These are phyloP conservation scores for Hypoxylon rubiginosum DNA, from an alignment of 2,329 filamentous ascomycete species.

Conservation along the genomic window DNA sequence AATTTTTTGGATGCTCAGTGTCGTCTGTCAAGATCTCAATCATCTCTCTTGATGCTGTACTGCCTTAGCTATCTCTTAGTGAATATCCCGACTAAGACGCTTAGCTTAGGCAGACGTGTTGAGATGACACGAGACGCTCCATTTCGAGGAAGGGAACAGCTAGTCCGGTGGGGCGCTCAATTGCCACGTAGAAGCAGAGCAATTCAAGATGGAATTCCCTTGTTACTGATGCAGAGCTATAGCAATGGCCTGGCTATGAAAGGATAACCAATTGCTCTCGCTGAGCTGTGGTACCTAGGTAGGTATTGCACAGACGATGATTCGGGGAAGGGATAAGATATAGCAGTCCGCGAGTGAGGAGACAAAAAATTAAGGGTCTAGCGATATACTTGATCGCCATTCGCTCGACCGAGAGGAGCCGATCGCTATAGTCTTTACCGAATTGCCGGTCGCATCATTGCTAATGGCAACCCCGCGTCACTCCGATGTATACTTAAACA, in stretches of 20 bases:
- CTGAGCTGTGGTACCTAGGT: background rate
- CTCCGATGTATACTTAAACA: constrained; percentile 6
- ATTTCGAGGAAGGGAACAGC: background rate
- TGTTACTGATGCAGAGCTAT: background rate
- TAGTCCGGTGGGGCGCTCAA: background rate
- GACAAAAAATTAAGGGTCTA: background rate
- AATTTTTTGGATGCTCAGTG: background rate
- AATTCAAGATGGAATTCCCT: background rate
- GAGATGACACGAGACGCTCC: background rate
- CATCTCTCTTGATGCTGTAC: background rate
- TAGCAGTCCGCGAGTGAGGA: background rate
- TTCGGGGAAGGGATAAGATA: background rate
- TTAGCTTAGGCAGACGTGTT: background rate
- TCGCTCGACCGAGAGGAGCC: constrained; percentile 43
- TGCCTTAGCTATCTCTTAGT: background rate
- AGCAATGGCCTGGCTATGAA: background rate
- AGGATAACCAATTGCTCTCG: background rate
- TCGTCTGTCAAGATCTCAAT: background rate
- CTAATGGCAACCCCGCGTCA: constrained; percentile 40
- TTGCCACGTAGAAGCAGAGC: constrained; percentile 5
- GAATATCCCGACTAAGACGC: background rate
- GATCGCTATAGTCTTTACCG: constrained; percentile 27
- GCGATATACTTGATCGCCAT: constrained; percentile 22
- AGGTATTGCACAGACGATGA: background rate
- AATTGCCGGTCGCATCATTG: constrained; percentile 30